Conservation (phyloP, 805 yeast species). For the Starmerella roubikii region DNA sequence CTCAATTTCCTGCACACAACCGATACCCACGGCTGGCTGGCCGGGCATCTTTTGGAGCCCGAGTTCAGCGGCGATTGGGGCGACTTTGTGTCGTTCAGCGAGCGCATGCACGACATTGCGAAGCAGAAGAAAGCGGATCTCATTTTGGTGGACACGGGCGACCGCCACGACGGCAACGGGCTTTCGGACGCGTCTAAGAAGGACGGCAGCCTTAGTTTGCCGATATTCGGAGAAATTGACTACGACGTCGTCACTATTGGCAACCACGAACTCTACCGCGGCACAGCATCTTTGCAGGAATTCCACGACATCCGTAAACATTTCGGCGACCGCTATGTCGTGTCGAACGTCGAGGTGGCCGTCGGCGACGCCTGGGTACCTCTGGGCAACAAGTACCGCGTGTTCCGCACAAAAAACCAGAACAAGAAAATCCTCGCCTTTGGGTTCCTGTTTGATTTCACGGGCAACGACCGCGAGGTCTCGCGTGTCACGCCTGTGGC, state of each 20-base stretch:
- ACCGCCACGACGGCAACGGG: conserved; percentile 89
- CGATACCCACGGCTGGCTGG: conserved; percentile 92
- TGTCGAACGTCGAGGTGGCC: conserved; percentile 28
- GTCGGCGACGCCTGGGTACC: conserved; percentile 33
- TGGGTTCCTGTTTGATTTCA: conserved; percentile 69
- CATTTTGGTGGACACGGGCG: conserved; percentile 72
- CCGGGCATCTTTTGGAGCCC: conserved; percentile 73
- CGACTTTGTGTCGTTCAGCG: conserved; percentile 61
- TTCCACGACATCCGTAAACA: conserved; percentile 37
- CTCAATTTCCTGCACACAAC: conserved; percentile 86
- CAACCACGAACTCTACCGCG: conserved; percentile 74
- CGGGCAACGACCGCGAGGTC: conserved; percentile 37
- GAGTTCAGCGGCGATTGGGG: conserved; percentile 66
- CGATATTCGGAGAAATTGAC: conserved; percentile 45
- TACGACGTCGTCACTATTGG: conserved; percentile 77
- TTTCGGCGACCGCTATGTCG: conserved; percentile 46
- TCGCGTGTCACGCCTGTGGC: conserved; percentile 51
- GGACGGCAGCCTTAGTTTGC: conserved; percentile 48
- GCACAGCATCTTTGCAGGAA: conserved; percentile 51
- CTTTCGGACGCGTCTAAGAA: conserved; percentile 55
- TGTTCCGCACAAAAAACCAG: conserved; percentile 47
- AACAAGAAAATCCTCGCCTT: conserved; percentile 44
- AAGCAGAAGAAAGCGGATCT: conserved; percentile 41
- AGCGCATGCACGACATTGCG: conserved; percentile 36
- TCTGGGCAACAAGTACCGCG: conserved; percentile 54